Evolutionary conservation across 495 filamentous ascomycete genomes (phyloP).

Genomic region (Neurospora sp.): DNA sequence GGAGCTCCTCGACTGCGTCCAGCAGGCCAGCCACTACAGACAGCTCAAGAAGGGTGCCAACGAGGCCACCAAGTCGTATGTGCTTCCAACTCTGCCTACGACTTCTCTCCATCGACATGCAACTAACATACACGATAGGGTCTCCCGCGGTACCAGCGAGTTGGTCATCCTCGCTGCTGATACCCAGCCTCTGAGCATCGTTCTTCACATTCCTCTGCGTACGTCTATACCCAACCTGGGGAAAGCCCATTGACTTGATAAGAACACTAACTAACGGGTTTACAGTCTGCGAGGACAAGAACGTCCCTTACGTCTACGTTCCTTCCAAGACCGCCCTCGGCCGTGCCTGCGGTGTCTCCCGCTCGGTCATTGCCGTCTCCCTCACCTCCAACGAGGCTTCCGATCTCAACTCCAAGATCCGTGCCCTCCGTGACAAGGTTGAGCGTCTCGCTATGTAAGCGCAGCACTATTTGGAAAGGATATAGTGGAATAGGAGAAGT

Average conservation of each 20-base stretch:
- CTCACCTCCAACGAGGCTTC: slow-evolving; percentile 91
- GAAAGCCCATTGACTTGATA: slow-evolving; percentile 62
- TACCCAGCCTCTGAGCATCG: slow-evolving; percentile 73
- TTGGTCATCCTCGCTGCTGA: slow-evolving; percentile 84
- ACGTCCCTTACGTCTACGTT: slow-evolving; percentile 52
- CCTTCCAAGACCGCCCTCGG: slow-evolving; percentile 55
- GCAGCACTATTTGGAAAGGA: neutral
- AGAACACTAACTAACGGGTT: slow-evolving; percentile 7
- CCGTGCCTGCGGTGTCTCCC: slow-evolving; percentile 70
- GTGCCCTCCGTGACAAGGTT: slow-evolving; percentile 83
- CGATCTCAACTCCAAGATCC: slow-evolving; percentile 78
- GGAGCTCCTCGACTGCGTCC: slow-evolving; percentile 77
- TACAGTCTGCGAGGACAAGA: slow-evolving; percentile 44
- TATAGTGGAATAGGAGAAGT: neutral
- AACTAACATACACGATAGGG: slow-evolving; percentile 9
- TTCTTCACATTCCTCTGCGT: slow-evolving; percentile 78
- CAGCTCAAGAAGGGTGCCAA: slow-evolving; percentile 80
- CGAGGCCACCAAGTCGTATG: slow-evolving; percentile 62
- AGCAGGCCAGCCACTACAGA: slow-evolving; percentile 74
- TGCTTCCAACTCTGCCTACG: neutral
- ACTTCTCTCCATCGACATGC: neutral
- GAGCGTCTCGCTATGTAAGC: slow-evolving; percentile 88
- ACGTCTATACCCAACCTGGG: slow-evolving; percentile 30
- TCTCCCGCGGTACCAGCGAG: slow-evolving; percentile 82
- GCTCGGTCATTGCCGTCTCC: slow-evolving; percentile 75